phyloP scores from a whole-genome alignment of 441 rosid species.

The Corymbia calophylla region DNA sequence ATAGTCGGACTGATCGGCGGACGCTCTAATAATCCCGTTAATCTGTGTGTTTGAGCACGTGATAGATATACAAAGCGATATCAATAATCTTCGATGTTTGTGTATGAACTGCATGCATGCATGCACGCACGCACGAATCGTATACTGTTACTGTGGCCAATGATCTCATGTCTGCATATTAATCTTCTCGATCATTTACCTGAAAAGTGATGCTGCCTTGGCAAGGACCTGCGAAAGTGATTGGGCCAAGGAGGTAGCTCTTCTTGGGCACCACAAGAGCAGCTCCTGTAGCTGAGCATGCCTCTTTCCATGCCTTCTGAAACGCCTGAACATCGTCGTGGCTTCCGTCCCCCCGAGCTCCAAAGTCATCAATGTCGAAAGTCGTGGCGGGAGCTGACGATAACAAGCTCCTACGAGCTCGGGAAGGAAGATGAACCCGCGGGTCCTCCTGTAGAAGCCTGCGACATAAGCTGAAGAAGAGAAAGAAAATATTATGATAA shows the following conservation, averaged over 20 bases:
- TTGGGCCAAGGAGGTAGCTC: constrained; percentile 37
- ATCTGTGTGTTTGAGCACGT: constrained; percentile 23
- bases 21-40: constrained; percentile 57
- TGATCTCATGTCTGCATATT: background rate
- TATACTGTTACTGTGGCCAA: background rate
- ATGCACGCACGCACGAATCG: background rate
- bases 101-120: background rate
- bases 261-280: constrained; percentile 43
- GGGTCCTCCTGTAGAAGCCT: background rate
- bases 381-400: constrained; percentile 12
- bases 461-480: background rate
- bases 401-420: background rate
- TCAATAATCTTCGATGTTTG: background rate
- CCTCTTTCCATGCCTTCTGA: constrained; percentile 62
- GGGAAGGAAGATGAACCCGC: background rate
- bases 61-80: background rate
- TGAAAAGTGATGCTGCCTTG: constrained; percentile 33
- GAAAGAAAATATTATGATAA: background rate
- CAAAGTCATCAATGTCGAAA: constrained; percentile 40
- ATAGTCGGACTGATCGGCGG: constrained; percentile 45
- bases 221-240: constrained; percentile 73
- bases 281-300: constrained; percentile 39
- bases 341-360: constrained; percentile 52
- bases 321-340: constrained; percentile 60
- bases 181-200: constrained; percentile 18